Evolutionary conservation across 2,329 filamentous ascomycete genomes (phyloP).

Genomic region (Neofusicoccum kwambonambiense): DNA sequence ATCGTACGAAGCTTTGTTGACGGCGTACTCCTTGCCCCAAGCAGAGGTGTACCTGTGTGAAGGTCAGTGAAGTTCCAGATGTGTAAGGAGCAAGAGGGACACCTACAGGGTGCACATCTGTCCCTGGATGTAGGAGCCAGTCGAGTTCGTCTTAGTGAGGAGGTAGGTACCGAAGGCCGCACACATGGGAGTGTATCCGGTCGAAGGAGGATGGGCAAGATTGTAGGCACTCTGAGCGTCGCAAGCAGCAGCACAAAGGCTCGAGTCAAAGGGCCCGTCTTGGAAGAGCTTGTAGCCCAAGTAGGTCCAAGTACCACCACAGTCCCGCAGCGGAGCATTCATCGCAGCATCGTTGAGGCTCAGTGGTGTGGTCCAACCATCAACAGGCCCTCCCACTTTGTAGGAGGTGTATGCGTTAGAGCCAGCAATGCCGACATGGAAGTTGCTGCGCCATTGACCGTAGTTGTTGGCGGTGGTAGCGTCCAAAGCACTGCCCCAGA

Average conservation of each 20-base stretch:
- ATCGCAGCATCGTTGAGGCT: conserved; percentile 27
- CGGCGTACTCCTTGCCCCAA: neutral
- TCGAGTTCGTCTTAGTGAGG: conserved; percentile 25
- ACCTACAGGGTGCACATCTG: conserved; percentile 24
- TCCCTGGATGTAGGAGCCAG: conserved; percentile 9
- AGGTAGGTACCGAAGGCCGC: conserved; percentile 36
- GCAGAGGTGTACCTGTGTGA: neutral
- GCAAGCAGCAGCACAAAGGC: conserved; percentile 32
- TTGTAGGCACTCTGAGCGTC: conserved; percentile 10
- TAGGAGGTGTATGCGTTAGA: conserved; percentile 23
- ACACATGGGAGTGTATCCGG: conserved; percentile 21
- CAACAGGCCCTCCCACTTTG: neutral
- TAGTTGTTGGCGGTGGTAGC: conserved; percentile 26
- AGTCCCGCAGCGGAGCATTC: conserved; percentile 25
- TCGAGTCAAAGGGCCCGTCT: conserved; percentile 27
- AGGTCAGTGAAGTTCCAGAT: too few species aligned
- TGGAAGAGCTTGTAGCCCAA: conserved; percentile 29
- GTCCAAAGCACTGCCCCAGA: conserved; percentile 28
- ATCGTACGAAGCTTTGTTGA: neutral
- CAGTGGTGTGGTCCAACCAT: conserved; percentile 19
- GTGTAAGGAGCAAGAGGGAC: too few species aligned
- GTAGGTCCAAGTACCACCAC: conserved; percentile 23
- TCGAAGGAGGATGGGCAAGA: neutral
- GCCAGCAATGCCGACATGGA: conserved; percentile 22
- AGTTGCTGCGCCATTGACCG: conserved; percentile 26